phyloP scores from a whole-genome alignment of 2,329 filamentous ascomycete species.

The Leptographium radiaticola region DNA sequence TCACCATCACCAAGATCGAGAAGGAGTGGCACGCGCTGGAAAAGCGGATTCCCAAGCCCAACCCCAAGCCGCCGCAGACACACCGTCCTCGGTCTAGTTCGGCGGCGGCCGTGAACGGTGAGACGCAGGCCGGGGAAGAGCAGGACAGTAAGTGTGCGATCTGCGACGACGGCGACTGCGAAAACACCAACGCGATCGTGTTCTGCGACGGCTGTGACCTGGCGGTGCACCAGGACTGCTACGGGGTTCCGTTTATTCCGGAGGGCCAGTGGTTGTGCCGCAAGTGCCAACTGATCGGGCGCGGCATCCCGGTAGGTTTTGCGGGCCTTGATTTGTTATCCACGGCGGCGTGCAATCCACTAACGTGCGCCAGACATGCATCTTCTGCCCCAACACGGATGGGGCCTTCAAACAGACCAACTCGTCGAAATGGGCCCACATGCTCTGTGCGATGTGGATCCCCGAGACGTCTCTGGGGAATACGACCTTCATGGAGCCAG shows the following conservation, averaged over 20 bases:
- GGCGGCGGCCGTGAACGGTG: constrained; percentile 88
- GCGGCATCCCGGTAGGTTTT: constrained; percentile 58
- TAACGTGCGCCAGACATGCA: constrained; percentile 54
- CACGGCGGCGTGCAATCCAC: not conserved
- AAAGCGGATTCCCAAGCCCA: constrained; percentile 92
- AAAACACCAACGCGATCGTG: constrained; percentile 97
- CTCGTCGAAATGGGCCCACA: constrained; percentile 89
- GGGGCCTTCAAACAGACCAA: constrained; percentile 98
- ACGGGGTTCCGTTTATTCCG: constrained; percentile 95
- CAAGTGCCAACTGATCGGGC: constrained; percentile 90
- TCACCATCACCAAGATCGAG: constrained; percentile 97
- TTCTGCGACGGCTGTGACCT: constrained; percentile 98
- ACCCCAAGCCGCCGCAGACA: constrained; percentile 90
- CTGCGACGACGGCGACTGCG: constrained; percentile 97
- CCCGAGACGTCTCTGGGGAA: constrained; percentile 93
- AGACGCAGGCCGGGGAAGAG: constrained; percentile 77
- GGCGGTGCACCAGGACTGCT: constrained; percentile 96
- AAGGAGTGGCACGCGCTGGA: constrained; percentile 97
- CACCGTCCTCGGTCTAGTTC: constrained; percentile 87
- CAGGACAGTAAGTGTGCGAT: constrained; percentile 96
- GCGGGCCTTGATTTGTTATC: constrained; percentile 19
- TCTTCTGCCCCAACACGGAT: constrained; percentile 96
- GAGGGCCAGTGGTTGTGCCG: constrained; percentile 97
- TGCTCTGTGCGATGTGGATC: constrained; percentile 97
- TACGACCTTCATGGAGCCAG: constrained; percentile 93